Evolutionary conservation across 345 rosid genomes (phyloP), one percentile per base, ranked within the genome.

Genomic region (Ceriops zippeliana): DNA sequence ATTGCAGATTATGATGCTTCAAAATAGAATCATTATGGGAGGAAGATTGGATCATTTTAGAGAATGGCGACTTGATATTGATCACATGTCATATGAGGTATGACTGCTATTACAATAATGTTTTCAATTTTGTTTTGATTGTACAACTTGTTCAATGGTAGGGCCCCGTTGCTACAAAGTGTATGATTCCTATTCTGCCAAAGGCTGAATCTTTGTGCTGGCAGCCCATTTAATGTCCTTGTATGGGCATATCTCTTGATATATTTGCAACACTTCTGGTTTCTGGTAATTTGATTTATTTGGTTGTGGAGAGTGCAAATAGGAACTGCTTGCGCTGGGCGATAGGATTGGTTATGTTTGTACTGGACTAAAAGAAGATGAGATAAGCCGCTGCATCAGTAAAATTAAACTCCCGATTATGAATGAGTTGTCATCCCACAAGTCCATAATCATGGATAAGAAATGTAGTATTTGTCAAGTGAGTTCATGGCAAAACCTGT

Each of bases 381-480:
- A 91, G 82, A 89, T 91, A 27, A 78, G 80, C 62, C 51, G 54
- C 65, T 91, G 96, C 81, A 83, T 93, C 58, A 69, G 80, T 67
- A 89, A 86, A 81, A 76, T 75, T 42, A 91, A 85, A 76, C 76
- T 77, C 51, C 78, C 80, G 0, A 37, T 67, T 42, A 42, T 67
- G 11, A 79, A 79, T 21, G 84, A 80, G 42, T 77, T 86, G 61
- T 65, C 82, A 38, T 49, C 76, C n/a, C 79, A 70, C 63, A 68
- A 73, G 6, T 62, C 76, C 0, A 13, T 63, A 10, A 71, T 66
- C 8, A 58, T 66, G 54, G 95, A 89, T 59, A 83, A 75, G 76
- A 93, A 88, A 73, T 93, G 99, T 86, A 93, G 85, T 78, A 78
- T 93, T 61, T 95, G 96, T 68, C 99, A 88, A 86, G 99, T 91